Evolutionary conservation across 768 basidiomycete species (phyloP), one percentile per base, ranked within the genome.

Genomic region (Chalciporus sphaerocephalus): DNA sequence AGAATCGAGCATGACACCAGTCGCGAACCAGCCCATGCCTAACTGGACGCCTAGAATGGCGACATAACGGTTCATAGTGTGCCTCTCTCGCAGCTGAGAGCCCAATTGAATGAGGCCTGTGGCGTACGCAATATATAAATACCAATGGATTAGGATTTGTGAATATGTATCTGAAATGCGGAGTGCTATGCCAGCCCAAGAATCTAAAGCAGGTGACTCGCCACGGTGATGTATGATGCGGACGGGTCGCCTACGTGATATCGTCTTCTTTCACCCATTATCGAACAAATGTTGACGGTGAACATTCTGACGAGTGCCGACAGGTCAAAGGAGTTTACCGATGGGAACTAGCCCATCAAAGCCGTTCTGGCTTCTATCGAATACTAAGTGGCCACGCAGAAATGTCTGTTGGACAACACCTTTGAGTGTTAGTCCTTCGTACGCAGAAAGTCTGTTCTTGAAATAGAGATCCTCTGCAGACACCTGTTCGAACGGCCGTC

Each of bases 361-460:
- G 8, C 72, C 71, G n/a, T 54, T 60, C 39, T 16, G 47, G 22
- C 30, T 39, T 35, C 38, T 51, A 48, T 81, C 76, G 65, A 87
- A 96, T 0, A 85, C 77, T 35, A 86, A 61, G n/a, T 61, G 54
- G 2, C 92, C 94, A 4, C 92, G 79, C n/a, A 98, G 69, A 62
- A 79, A 89, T 0, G 90, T 92, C 64, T 83, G 72, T 47, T 79
- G 70, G 25, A 93, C 88, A n/a, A 70, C 69, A 0, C 95, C 95
- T 15, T 55, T 69, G 35, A 96, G 73, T 15, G 58, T 73, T 56
- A 79, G 70, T 5, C 92, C 93, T 54, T 88, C 79, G 61, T 94
- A 98, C 2, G 95, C 89, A 4, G 90, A 89, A 16, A 96, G 59
- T 66, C 93, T 94, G 70, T 98, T 97, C 74, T 92, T 96, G 76